Evolutionary conservation across 1,139 yeast genomes (phyloP).

Genomic region (Pichia sp.): DNA sequence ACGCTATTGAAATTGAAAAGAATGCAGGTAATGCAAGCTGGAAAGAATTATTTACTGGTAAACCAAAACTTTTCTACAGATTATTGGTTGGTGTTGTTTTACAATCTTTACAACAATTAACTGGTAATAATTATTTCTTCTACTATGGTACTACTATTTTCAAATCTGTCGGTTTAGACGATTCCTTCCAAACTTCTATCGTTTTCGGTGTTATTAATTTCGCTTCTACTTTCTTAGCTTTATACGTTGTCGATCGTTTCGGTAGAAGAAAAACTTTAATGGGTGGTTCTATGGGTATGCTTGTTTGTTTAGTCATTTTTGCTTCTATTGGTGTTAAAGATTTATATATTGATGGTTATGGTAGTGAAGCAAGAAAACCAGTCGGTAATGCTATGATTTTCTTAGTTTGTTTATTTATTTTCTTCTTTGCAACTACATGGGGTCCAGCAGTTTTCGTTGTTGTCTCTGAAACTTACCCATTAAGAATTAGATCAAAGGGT

Average conservation of each 20-base stretch:
- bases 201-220: slow-evolving; percentile 75
- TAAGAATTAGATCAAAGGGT: slow-evolving; percentile 73
- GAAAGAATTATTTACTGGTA: slow-evolving; percentile 59
- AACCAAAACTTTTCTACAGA: slow-evolving; percentile 62
- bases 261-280: slow-evolving; percentile 68
- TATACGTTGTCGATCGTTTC: slow-evolving; percentile 59
- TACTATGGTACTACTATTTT: slow-evolving; percentile 76
- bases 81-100: slow-evolving; percentile 57
- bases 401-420: slow-evolving; percentile 71
- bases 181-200: slow-evolving; percentile 72
- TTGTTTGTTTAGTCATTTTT: slow-evolving; percentile 56
- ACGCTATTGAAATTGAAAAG: slow-evolving; percentile 58
- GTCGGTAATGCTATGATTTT: slow-evolving; percentile 76
- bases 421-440: slow-evolving; percentile 84
- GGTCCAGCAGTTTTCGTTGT: slow-evolving; percentile 80
- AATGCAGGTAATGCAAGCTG: slow-evolving; percentile 64
- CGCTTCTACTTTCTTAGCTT: slow-evolving; percentile 63
- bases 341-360: slow-evolving; percentile 50
- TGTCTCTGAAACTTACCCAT: slow-evolving; percentile 72
- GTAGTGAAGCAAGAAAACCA: slow-evolving; percentile 34
- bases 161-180: slow-evolving; percentile 67
- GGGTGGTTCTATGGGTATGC: slow-evolving; percentile 61
- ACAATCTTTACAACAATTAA: slow-evolving; percentile 68
- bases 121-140: slow-evolving; percentile 79
- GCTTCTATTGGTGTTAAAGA: slow-evolving; percentile 64